Evolutionary conservation across 305 asterid genomes (phyloP).

Genomic region (Fraxinus sp.): DNA sequence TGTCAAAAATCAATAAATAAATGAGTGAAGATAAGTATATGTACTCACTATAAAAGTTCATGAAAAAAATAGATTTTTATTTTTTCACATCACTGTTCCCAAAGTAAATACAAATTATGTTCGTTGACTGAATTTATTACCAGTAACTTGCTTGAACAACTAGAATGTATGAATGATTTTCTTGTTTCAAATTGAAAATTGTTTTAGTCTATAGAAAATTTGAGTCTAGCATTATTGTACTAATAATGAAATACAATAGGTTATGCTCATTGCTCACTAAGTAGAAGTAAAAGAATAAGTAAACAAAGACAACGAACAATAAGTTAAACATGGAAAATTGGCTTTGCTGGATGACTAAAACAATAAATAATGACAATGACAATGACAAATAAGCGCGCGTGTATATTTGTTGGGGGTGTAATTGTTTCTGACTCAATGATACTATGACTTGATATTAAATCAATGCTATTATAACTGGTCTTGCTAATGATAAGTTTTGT

Average conservation of each 20-base stretch:
- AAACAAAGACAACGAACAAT: background rate
- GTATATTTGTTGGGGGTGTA: background rate
- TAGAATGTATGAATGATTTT: background rate
- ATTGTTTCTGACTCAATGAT: background rate
- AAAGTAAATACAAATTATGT: background rate
- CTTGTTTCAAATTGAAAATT: background rate
- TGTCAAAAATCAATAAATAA: background rate
- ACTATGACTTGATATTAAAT: background rate
- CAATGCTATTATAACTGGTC: background rate
- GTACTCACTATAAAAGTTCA: background rate
- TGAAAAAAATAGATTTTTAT: background rate
- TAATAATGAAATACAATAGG: background rate
- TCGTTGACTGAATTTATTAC: background rate
- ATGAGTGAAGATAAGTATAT: background rate
- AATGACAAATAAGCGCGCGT: background rate
- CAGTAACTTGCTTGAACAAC: background rate
- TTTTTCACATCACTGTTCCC: background rate
- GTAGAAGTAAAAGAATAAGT: background rate
- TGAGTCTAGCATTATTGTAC: background rate
- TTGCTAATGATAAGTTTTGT: constrained; percentile 34
- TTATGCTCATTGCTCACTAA: background rate
- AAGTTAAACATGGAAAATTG: background rate
- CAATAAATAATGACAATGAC: background rate
- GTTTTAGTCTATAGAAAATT: background rate
- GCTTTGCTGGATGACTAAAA: background rate